Evolutionary conservation across 805 yeast genomes (phyloP).

Genomic region (Wickerhamiella cacticola): DNA sequence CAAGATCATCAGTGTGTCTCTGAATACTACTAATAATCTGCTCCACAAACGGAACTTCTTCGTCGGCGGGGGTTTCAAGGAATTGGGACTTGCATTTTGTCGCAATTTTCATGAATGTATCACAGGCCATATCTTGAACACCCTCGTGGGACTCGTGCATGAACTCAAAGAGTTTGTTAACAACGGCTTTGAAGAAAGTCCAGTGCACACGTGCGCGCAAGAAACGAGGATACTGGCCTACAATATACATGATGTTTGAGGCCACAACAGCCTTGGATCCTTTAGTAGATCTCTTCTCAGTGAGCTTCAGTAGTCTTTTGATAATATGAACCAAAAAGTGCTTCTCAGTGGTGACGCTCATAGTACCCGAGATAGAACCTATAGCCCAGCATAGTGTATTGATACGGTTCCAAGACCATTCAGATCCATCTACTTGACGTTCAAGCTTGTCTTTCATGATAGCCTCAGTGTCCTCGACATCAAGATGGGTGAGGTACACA

Average conservation of each 20-base stretch:
- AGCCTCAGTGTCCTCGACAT: slow-evolving; percentile 84
- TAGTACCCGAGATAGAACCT: slow-evolving; percentile 96
- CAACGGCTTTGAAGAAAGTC: slow-evolving; percentile 93
- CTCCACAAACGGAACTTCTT: slow-evolving; percentile 79
- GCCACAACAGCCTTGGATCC: slow-evolving; percentile 99
- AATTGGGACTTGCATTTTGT: slow-evolving; percentile 92
- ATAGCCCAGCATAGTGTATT: slow-evolving; percentile 99
- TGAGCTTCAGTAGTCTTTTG: slow-evolving; percentile 77
- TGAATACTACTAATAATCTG: slow-evolving; percentile 78
- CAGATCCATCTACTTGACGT: slow-evolving; percentile 86
- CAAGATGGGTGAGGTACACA: slow-evolving; percentile 89
- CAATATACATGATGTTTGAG: slow-evolving; percentile 98
- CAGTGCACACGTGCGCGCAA: slow-evolving; percentile 96
- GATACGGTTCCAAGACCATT: slow-evolving; percentile 98
- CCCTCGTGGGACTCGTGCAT: slow-evolving; percentile 99
- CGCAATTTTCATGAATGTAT: slow-evolving; percentile 92
- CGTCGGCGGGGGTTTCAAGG: slow-evolving; percentile 75
- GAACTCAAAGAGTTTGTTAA: slow-evolving; percentile 88
- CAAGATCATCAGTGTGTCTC: slow-evolving; percentile 77
- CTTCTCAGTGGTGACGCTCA: slow-evolving; percentile 94
- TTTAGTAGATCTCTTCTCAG: slow-evolving; percentile 94
- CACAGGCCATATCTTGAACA: slow-evolving; percentile 99
- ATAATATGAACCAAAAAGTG: slow-evolving; percentile 86
- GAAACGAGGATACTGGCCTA: slow-evolving; percentile 97
- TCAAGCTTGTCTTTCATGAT: slow-evolving; percentile 89